Percentiles rank a stretch among this genome's conserved stretches.
These are phyloP conservation scores for Syzygium aqueum DNA, from an alignment of 345 rosid genomes.

Conservation along the genomic window DNA sequence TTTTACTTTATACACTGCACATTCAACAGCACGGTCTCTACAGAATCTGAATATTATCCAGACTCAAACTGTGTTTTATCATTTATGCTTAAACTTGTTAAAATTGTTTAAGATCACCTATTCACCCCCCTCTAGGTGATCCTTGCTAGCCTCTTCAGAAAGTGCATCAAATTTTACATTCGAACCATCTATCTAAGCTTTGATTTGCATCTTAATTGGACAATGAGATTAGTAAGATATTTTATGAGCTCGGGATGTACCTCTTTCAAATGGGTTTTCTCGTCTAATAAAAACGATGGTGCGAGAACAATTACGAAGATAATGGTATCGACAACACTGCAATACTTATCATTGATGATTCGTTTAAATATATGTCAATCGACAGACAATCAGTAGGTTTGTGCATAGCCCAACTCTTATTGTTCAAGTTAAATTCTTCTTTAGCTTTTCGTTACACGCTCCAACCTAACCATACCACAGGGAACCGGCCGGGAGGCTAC, in stretches of 20 bases:
- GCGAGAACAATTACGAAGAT: rapidly evolving
- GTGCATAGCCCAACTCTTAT: not conserved
- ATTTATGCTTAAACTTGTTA: no score
- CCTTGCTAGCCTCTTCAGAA: no score
- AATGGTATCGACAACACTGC: not conserved
- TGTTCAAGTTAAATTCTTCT: not conserved
- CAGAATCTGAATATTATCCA: no score
- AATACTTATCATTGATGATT: not conserved
- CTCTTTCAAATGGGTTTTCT: not conserved
- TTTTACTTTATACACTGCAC: no score
- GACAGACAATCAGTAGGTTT: not conserved
- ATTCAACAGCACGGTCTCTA: no score
- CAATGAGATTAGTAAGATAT: not conserved
- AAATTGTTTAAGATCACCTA: no score
- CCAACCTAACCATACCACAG: not conserved
- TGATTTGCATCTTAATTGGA: not conserved
- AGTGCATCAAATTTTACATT: not conserved
- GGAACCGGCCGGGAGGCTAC: not conserved
- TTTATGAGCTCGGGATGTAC: not conserved
- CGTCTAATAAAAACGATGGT: not conserved
- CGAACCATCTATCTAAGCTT: not conserved
- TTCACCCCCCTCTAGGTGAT: no score
- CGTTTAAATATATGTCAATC: not conserved
- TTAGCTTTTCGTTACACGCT: not conserved
- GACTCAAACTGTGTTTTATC: no score